Evolutionary conservation across 1,284 basidiomycete genomes (phyloP).

Genomic region (Stereum hirsutum): DNA sequence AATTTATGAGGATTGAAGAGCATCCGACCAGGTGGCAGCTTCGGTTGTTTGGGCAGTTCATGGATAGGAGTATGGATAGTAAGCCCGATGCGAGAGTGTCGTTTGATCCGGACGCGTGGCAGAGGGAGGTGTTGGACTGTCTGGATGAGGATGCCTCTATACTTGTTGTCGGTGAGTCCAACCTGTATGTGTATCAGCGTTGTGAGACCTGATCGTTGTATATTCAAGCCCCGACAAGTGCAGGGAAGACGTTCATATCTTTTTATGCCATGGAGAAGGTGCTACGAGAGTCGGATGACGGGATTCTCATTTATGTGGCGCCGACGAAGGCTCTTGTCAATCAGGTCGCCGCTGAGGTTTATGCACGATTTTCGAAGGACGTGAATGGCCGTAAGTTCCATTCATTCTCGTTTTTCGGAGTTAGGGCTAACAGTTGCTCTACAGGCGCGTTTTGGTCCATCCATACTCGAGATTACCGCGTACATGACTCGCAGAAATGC

Average conservation of each 20-base stretch:
- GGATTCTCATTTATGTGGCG: slow-evolving; percentile 63
- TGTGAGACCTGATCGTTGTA: neutral
- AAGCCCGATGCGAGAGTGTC: slow-evolving; percentile 44
- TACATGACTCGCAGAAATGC: slow-evolving; percentile 54
- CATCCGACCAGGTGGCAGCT: slow-evolving; percentile 57
- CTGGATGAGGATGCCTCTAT: slow-evolving; percentile 51
- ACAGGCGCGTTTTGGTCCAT: slow-evolving; percentile 56
- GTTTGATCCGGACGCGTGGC: slow-evolving; percentile 67
- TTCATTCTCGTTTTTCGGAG: neutral
- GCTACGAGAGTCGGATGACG: slow-evolving; percentile 49
- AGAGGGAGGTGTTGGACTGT: slow-evolving; percentile 52
- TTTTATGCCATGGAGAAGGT: slow-evolving; percentile 70
- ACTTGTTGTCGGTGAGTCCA: slow-evolving; percentile 50
- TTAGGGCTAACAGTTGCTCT: neutral
- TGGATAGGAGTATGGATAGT: slow-evolving; percentile 66
- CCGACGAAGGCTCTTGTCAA: slow-evolving; percentile 66
- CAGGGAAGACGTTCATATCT: slow-evolving; percentile 70
- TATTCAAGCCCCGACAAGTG: slow-evolving; percentile 49
- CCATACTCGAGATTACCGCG: slow-evolving; percentile 57
- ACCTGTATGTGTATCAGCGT: neutral
- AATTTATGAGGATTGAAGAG: slow-evolving; percentile 48
- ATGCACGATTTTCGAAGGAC: slow-evolving; percentile 58
- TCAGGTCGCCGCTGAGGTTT: slow-evolving; percentile 62
- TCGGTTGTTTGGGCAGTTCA: slow-evolving; percentile 57
- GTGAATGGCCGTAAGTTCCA: slow-evolving; percentile 33